Base-by-base conservation (phyloP, 2,329 filamentous ascomycete genomes). In the Chaetothyriales sp. region DNA sequence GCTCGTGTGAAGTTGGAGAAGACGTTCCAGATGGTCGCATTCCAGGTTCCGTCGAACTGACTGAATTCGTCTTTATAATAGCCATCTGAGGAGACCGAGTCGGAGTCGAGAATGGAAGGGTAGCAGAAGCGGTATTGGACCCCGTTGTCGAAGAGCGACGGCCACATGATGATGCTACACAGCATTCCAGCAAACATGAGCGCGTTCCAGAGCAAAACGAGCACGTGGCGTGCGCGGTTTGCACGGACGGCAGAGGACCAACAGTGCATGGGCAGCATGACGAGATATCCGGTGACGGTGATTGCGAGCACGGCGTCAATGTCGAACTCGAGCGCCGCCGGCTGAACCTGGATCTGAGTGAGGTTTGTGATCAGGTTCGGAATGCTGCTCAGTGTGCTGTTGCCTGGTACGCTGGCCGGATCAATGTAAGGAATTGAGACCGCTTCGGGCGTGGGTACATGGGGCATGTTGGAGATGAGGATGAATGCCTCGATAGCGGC, bases 401-500 rank as follows among this genome's bases (percentile, higher is more conserved):
- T 28, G 3, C 18, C 44, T 15, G 49, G 32, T 9, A 49, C 18
- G 25, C 46, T 43, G 2, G 42, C 20, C 18, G 15, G 39, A 0
- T 53, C 6, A 1, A 65, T 10, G 8, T 53, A 55, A 5, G 63
- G 60, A 15, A 64, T 61, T 9, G 56, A 52, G 15, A 65, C 59
- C 1, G 46, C 49, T n/a, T 53, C 48, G 4, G 58, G 50, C 3
- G 49, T 32, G 2, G 49, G 39, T 1, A 42, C 43, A 5, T 53
- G 54, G 5, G 53, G 44, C 3, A 49, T 48, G 43, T 53, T 60
- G 1, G 62, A 55, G 6, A 64, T 55, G 5, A 65, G 54, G 44
- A 65, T 63, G 46, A 65, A 65, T 1, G 63, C 54, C 48, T 65
- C 56, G 6, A 65, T 59, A 5, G 63, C 62, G 0, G 63, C 63